A percentile compares a stretch with the other conserved stretches of the same genome.
phyloP scores from a whole-genome alignment of 768 basidiomycete genomes.

The Chiua virens region DNA sequence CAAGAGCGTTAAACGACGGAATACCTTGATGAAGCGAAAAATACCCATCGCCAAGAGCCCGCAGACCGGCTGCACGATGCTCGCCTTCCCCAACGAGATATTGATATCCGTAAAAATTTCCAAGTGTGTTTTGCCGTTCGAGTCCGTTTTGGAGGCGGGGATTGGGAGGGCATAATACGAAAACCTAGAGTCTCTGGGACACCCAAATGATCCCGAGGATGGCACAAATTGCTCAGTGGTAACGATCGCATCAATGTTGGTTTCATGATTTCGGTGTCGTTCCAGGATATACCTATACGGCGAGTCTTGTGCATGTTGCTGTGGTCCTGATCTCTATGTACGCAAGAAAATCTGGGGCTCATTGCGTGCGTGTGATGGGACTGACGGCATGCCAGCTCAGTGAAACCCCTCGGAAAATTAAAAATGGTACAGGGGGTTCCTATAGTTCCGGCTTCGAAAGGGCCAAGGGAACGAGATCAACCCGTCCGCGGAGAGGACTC shows the following conservation, averaged over 20 bases:
- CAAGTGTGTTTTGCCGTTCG: neutral
- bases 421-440: conserved; percentile 8
- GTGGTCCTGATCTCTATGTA: too few relatives aligned
- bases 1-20: neutral
- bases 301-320: neutral
- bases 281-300: neutral
- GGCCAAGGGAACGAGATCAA: conserved; percentile 15
- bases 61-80: neutral
- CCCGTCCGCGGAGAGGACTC: conserved; percentile 26
- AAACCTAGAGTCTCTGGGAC: neutral
- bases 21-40: neutral
- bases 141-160: neutral
- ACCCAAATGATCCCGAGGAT: conserved; percentile 1
- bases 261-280: neutral
- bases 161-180: neutral
- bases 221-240: neutral
- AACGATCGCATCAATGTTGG: neutral
- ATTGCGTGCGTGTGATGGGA: conserved; percentile 1
- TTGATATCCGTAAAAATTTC: neutral
- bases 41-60: neutral
- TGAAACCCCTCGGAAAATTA: conserved; percentile 1
- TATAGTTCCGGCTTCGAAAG: conserved; percentile 14
- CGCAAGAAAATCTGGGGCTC: neutral
- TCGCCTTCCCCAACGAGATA: neutral
- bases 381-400: conserved; percentile 3